A percentile compares a stretch with the other conserved stretches of the same genome.
These are phyloP conservation scores for Borealophlyctis nickersoniae DNA, from an alignment of 192 early-diverging fungal genomes.

Conservation along the genomic window DNA sequence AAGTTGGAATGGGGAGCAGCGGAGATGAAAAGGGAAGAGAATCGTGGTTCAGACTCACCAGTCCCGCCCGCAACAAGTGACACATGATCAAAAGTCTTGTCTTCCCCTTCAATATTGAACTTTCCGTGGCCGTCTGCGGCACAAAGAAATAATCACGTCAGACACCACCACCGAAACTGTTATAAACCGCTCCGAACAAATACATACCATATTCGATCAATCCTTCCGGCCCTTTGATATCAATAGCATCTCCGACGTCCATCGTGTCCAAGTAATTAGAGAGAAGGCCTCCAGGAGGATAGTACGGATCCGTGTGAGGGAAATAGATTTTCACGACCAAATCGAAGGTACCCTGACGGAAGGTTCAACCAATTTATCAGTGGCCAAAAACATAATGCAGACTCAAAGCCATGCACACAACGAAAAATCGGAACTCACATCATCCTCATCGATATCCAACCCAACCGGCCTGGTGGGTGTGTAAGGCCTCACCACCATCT, in stretches of 20 bases:
- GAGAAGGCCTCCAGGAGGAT: slow-evolving; percentile 5
- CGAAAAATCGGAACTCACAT: background rate
- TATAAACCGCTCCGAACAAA: no score
- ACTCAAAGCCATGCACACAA: background rate
- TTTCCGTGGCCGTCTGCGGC: background rate
- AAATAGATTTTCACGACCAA: slow-evolving; percentile 15
- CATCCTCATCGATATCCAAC: slow-evolving; percentile 4
- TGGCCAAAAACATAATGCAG: background rate
- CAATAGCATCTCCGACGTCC: background rate
- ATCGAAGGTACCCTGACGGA: slow-evolving; percentile 8
- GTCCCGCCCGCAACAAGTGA: background rate
- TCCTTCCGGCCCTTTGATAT: slow-evolving; percentile 8
- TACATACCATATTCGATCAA: slow-evolving; percentile 2
- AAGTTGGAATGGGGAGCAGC: no score
- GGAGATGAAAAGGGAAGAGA: no score
- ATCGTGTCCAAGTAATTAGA: slow-evolving; percentile 3
- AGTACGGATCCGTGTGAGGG: slow-evolving; percentile 4
- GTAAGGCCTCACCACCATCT: slow-evolving; percentile 22
- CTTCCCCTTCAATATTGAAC: background rate
- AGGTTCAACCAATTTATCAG: background rate
- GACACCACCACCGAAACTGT: no score
- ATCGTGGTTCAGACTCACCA: no score
- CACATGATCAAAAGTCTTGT: background rate
- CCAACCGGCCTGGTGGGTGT: slow-evolving; percentile 15
- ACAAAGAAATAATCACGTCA: no score